These are phyloP conservation scores for Phytophthora palmivora DNA, from an alignment of 352 stramenopile genomes.

Conservation along the genomic window DNA sequence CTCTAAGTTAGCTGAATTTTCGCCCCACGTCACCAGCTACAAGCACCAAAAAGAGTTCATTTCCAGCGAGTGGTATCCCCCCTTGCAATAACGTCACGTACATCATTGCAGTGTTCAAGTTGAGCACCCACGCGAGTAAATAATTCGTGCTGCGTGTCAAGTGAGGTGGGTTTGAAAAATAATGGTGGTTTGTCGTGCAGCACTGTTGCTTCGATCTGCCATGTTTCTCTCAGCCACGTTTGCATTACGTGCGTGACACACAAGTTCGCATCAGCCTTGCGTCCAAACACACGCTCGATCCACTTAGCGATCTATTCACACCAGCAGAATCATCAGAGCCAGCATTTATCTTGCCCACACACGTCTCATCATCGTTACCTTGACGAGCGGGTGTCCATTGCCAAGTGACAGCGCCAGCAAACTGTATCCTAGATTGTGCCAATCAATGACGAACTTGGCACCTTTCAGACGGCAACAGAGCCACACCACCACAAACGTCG, in stretches of 20 bases:
- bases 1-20: constrained; percentile 38
- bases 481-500: constrained; percentile 93
- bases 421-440: constrained; percentile 99
- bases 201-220: constrained; percentile 87
- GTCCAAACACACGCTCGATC: constrained; percentile 91
- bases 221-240: constrained; percentile 91
- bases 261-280: constrained; percentile 94
- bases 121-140: constrained; percentile 84
- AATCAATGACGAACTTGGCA: constrained; percentile 97
- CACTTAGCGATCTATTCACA: constrained; percentile 71
- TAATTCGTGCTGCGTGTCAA: constrained; percentile 92
- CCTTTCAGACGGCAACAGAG: constrained; percentile 63
- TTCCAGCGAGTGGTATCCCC: no score
- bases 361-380: no score
- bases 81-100: constrained; percentile 41
- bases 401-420: constrained; percentile 92
- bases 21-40: constrained; percentile 48
- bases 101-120: constrained; percentile 76
- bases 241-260: constrained; percentile 98
- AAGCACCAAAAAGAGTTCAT: not conserved
- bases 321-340: constrained; percentile 1
- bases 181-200: constrained; percentile 96
- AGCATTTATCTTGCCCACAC: no score
- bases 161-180: constrained; percentile 91
- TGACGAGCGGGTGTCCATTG: constrained; percentile 68